Base-by-base conservation (phyloP, 2,329 filamentous ascomycete species). In the Ampelomyces quisqualis region DNA sequence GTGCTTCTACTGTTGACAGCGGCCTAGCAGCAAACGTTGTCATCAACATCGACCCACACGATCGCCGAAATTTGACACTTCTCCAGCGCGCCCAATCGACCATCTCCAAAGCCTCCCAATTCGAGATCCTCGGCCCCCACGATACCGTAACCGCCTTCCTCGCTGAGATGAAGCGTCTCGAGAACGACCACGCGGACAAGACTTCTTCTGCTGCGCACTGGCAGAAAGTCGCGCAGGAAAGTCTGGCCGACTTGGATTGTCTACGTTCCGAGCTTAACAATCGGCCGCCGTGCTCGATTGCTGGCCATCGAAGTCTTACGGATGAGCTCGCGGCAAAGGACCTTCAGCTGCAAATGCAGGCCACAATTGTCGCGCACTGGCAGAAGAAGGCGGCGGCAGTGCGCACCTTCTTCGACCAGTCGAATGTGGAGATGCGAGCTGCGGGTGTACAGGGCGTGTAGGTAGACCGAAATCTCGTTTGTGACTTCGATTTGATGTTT, bases 281-380 rank as follows among this genome's bases (percentile, higher is more conserved):
- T 7, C n/a, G 20, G 13, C 11, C 27, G 4, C n/a, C 17, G 15
- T 46, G 46, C 20, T 13, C 14, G 2, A 19, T 43, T 18, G n/a
- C 26, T 2, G 20, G 15, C 13, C 48, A 54, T 37, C 29, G 30
- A 11, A 35, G 17, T n/a, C 9, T 54, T 15, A 17, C 10, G 2
- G 45, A 51, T n/a, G 40, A 55, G 36, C 28, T 53, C 5, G 34
- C 26, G n/a, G 49, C 52, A 0, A 47, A 43, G 35, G 34, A 45
- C 3, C 22, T 28, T 1, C 40, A 41, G n/a, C 23, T 50, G 1
- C 14, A 28, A 5, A 43, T 48, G 39, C 39, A 45, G 14, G 40
- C 29, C 4, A 23, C 27, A 23, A 11, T 48, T 10, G 22, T 47
- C 15, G 19, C 24, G n/a, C 7, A 36, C 10, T 38, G 20, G 33